Evolutionary conservation across 768 basidiomycete species (phyloP), one percentile per base, ranked within the genome.

Genomic region (Rhizopogon vinicolor): DNA sequence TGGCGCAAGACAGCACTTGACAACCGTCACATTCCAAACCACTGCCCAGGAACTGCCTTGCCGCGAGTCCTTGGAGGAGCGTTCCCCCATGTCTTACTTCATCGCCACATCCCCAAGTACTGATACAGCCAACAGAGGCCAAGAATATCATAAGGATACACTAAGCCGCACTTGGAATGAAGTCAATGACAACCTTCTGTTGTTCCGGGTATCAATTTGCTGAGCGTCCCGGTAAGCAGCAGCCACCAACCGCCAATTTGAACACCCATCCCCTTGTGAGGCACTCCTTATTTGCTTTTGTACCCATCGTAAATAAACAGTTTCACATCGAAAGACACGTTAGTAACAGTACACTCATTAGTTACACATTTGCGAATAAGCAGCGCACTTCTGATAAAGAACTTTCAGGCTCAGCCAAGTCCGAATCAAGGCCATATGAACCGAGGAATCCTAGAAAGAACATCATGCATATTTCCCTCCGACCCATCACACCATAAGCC

Each of bases 361-460:
- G 29, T 33, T 28, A 54, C 22, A 28, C 50, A 54, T 52, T 19
- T 7, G 43, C 18, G 41, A 29, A 6, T 22, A 31, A 33, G 41
- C 31, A 6, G 48, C 55, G 57, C 48, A 41, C 50, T 61, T 66
- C 65, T 63, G 69, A 69, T 71, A 71, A 63, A 60, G 59, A 56
- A 58, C 31, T 13, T 57, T 58, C 55, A 53, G 56, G 52, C 51
- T 14, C 55, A 59, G 68, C 69, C 68, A 69, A 60, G 60, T 45
- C 53, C 51, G 28, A 45, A 59, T 62, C 46, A 57, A 58, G 53
- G 55, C 19, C 13, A 25, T 56, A 53, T 43, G 54, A 48, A 54
- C 44, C 55, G 51, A 51, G 55, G 55, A 49, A 59, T 52, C 56
- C 54, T 44, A 55, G 56, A 41, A 56, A 41, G 46, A 51, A 51